Conservation (phyloP, 495 filamentous ascomycete species). For the Neurospora tetrasperma region DNA sequence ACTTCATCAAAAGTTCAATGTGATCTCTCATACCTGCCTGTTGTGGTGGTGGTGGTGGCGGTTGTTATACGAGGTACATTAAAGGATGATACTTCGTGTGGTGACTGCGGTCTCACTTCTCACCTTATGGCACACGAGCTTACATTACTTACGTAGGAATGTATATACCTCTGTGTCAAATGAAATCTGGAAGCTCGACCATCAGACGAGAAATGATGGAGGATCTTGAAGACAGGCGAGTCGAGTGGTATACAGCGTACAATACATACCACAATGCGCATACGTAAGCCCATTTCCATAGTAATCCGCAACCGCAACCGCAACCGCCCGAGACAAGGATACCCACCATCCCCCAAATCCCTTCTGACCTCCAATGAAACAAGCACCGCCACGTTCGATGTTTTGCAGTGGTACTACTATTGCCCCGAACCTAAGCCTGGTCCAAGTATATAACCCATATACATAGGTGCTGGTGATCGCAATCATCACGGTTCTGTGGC, state of each 20-base stretch:
- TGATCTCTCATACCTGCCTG: not conserved
- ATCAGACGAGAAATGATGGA: not conserved
- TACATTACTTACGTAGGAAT: not conserved
- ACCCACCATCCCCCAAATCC: not conserved
- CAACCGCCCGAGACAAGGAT: not conserved
- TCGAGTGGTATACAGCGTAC: not conserved
- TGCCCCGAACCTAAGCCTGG: not conserved
- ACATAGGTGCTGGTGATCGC: not conserved
- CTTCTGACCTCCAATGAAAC: not conserved
- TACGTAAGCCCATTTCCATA: not conserved
- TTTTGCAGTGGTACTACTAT: not conserved
- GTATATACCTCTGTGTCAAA: too few relatives aligned
- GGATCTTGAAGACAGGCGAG: not conserved
- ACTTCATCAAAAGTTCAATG: too few relatives aligned
- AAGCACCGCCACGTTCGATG: not conserved
- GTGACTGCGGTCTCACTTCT: not conserved
- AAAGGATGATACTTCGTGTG: not conserved
- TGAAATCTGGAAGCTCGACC: not conserved
- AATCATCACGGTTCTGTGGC: not conserved
- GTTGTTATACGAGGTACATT: not conserved
- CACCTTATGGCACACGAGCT: not conserved
- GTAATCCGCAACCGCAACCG: not conserved
- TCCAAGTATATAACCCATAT: not conserved
- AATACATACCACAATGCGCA: not conserved
- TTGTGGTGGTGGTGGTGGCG: not conserved